Conservation (phyloP, 2,329 filamentous ascomycete genomes). For the Penicillium decumbens region DNA sequence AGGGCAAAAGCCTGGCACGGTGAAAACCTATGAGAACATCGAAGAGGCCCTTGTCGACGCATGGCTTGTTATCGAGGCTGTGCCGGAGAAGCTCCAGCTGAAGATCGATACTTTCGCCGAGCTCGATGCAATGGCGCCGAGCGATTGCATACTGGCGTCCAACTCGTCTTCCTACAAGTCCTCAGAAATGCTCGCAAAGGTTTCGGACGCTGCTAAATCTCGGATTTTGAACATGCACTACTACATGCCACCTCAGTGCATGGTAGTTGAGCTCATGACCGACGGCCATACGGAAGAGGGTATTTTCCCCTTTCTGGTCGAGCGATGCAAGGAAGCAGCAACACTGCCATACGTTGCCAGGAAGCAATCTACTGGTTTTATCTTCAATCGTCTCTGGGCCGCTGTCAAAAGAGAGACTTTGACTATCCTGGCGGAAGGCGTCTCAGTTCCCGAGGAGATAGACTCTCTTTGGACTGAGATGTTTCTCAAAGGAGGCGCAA, state of each 20-base stretch:
- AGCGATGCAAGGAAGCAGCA: conserved; percentile 40
- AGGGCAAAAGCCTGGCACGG: conserved; percentile 28
- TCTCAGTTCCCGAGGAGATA: conserved; percentile 48
- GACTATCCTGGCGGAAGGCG: conserved; percentile 49
- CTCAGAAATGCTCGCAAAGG: conserved; percentile 45
- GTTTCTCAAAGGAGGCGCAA: conserved; percentile 30
- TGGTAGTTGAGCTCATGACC: conserved; percentile 54
- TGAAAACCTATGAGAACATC: conserved; percentile 37
- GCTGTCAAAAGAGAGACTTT: conserved; percentile 53
- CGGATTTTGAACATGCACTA: conserved; percentile 51
- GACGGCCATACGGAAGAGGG: conserved; percentile 41
- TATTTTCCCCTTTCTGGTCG: conserved; percentile 47
- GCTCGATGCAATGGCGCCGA: conserved; percentile 42
- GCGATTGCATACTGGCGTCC: conserved; percentile 48
- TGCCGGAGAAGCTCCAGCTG: conserved; percentile 49
- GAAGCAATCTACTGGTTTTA: conserved; percentile 51
- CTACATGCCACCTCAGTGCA: conserved; percentile 46
- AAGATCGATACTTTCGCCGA: conserved; percentile 49
- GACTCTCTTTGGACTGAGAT: conserved; percentile 46
- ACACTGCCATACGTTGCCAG: conserved; percentile 42
- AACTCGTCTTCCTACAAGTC: conserved; percentile 54
- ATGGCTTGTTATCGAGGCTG: conserved; percentile 54
- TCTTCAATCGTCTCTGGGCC: conserved; percentile 56
- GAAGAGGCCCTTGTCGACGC: conserved; percentile 42
- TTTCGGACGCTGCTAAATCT: conserved; percentile 35